Conservation (phyloP, 2,329 filamentous ascomycete species). For the Coniochaeta ligniaria region DNA sequence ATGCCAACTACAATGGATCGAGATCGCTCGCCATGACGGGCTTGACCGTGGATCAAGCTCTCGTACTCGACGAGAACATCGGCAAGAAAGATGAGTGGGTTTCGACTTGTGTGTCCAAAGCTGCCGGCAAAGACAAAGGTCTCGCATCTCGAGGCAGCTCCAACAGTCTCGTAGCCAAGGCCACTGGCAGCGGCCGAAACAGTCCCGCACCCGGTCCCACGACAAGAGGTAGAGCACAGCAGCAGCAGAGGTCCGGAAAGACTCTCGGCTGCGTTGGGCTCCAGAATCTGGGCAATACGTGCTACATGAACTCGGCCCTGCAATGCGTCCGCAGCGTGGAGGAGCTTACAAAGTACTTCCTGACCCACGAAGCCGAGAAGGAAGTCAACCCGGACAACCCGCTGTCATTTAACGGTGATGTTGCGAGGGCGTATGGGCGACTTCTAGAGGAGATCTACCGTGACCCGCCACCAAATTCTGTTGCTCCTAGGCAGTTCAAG, state of each 20-base stretch:
- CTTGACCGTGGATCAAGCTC: conserved; percentile 63
- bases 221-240: conserved; percentile 58
- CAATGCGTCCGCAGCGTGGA: conserved; percentile 93
- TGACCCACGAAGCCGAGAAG: conserved; percentile 63
- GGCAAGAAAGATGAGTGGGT: conserved; percentile 50
- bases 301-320: conserved; percentile 97
- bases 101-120: conserved; percentile 29
- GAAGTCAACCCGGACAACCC: conserved; percentile 85
- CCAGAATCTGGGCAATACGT: conserved; percentile 90
- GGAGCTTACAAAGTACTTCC: conserved; percentile 87
- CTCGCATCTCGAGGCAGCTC: conserved; percentile 26
- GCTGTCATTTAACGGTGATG: conserved; percentile 75
- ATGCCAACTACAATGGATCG: conserved; percentile 71
- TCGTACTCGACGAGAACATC: conserved; percentile 78
- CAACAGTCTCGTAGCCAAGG: conserved; percentile 23
- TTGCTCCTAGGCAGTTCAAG: conserved; percentile 79
- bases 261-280: conserved; percentile 74
- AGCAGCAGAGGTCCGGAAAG: conserved; percentile 60
- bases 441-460: conserved; percentile 75
- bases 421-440: conserved; percentile 76
- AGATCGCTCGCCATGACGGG: conserved; percentile 58
- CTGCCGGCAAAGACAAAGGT: conserved; percentile 24
- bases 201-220: conserved; percentile 57
- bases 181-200: conserved; percentile 54
- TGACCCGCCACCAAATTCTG: conserved; percentile 56